Evolutionary conservation across 2,329 filamentous ascomycete species (phyloP).

Genomic region (Exophiala aquamarina): DNA sequence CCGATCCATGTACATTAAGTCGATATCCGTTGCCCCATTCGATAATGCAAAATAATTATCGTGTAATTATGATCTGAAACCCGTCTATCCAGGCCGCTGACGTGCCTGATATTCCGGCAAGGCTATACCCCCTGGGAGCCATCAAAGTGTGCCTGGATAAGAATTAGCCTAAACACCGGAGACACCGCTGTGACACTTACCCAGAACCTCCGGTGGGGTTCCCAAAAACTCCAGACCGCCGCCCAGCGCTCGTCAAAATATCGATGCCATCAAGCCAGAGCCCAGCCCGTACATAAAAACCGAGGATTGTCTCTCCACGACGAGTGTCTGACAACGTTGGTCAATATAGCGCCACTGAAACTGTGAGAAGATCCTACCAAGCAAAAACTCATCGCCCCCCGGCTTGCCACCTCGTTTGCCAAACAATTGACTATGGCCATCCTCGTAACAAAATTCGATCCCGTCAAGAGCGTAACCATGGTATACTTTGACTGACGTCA

Average conservation of each 20-base stretch:
- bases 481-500: slow-evolving; percentile 74
- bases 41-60: slow-evolving; percentile 44
- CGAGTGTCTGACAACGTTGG: slow-evolving; percentile 64
- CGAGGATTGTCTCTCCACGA: slow-evolving; percentile 80
- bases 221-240: slow-evolving; percentile 81
- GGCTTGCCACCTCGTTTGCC: slow-evolving; percentile 73
- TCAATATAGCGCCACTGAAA: slow-evolving; percentile 4
- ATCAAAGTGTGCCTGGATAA: slow-evolving; percentile 74
- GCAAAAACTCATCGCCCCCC: slow-evolving; percentile 71
- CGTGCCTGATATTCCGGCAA: slow-evolving; percentile 84
- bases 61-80: slow-evolving; percentile 76
- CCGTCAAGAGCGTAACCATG: slow-evolving; percentile 77
- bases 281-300: slow-evolving; percentile 79
- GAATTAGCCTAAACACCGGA: slow-evolving; percentile 1
- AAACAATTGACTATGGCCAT: slow-evolving; percentile 79
- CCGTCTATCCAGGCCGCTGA: slow-evolving; percentile 80
- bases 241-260: slow-evolving; percentile 83
- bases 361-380: slow-evolving; percentile 59
- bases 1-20: background rate
- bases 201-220: slow-evolving; percentile 75
- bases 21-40: background rate
- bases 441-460: slow-evolving; percentile 90
- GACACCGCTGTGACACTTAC: slow-evolving; percentile 57
- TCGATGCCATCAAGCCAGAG: slow-evolving; percentile 86
- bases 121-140: slow-evolving; percentile 81